phyloP scores from a whole-genome alignment of 106 monocot genomes.

The Dioscorea alata region DNA sequence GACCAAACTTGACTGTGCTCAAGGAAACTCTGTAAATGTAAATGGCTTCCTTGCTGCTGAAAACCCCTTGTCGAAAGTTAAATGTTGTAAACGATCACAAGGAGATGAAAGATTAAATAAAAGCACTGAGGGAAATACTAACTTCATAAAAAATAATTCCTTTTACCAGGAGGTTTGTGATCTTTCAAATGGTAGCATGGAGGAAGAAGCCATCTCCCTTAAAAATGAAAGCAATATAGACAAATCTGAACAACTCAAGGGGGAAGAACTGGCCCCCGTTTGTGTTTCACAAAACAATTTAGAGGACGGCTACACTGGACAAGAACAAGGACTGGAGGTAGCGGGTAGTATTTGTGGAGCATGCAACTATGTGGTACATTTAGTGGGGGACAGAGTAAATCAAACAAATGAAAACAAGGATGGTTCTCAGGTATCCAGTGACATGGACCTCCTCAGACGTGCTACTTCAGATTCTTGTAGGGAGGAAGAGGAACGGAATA shows the following conservation, averaged over 20 bases:
- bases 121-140: slow-evolving; percentile 10
- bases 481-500: slow-evolving; percentile 7
- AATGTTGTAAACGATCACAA: slow-evolving; percentile 1
- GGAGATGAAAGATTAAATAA: slow-evolving; percentile 4
- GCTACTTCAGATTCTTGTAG: slow-evolving; percentile 17
- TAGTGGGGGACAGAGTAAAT: slow-evolving; percentile 2
- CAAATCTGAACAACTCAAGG: not conserved
- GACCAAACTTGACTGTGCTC: slow-evolving; percentile 7
- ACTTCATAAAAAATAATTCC: slow-evolving; percentile 10
- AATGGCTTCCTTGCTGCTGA: slow-evolving; percentile 7
- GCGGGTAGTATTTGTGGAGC: slow-evolving; percentile 6
- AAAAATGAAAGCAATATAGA: slow-evolving; percentile 7
- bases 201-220: slow-evolving; percentile 3
- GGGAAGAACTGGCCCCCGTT: slow-evolving; percentile 1
- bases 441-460: not conserved
- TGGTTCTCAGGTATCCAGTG: not conserved
- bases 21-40: not conserved
- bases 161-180: not conserved
- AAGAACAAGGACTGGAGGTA: slow-evolving; percentile 3
- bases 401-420: slow-evolving; percentile 7
- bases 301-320: slow-evolving; percentile 6
- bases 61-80: slow-evolving; percentile 3
- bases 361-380: not conserved
- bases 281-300: slow-evolving; percentile 7
- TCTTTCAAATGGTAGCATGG: slow-evolving; percentile 8